Conservation (phyloP, 1,139 yeast species). For the Pichia sp. region DNA sequence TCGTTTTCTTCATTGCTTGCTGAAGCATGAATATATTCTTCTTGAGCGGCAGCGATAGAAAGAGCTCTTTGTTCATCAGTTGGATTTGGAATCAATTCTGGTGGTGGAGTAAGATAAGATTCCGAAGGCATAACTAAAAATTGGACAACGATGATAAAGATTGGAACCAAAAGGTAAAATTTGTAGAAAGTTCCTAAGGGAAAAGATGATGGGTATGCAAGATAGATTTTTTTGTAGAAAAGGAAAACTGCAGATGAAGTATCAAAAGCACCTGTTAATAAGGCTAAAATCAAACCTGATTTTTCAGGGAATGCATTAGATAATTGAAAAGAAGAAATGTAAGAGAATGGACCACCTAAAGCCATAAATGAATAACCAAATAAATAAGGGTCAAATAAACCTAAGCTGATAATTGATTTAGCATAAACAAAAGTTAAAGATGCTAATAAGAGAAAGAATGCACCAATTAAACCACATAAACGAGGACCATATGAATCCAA, state of each 20-base stretch:
- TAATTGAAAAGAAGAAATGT: slow-evolving; percentile 41
- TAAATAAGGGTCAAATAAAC: slow-evolving; percentile 36
- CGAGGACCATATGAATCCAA: slow-evolving; percentile 51
- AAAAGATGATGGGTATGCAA: slow-evolving; percentile 25
- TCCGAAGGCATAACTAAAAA: slow-evolving; percentile 46
- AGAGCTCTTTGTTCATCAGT: slow-evolving; percentile 24
- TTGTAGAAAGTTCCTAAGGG: slow-evolving; percentile 38
- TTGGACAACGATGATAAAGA: slow-evolving; percentile 46
- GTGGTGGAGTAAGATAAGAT: slow-evolving; percentile 37
- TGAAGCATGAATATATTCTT: slow-evolving; percentile 17
- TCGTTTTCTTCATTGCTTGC: slow-evolving; percentile 5
- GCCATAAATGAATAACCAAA: slow-evolving; percentile 40
- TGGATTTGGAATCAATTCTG: slow-evolving; percentile 29
- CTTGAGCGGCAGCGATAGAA: slow-evolving; percentile 25
- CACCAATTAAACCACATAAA: slow-evolving; percentile 47
- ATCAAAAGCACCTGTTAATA: slow-evolving; percentile 74
- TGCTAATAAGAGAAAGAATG: slow-evolving; percentile 39
- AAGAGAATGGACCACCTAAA: slow-evolving; percentile 43
- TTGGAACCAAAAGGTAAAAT: slow-evolving; percentile 44
- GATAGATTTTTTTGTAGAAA: slow-evolving; percentile 42
- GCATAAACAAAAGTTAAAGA: slow-evolving; percentile 36
- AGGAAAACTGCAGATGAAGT: slow-evolving; percentile 55
- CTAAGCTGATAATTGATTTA: slow-evolving; percentile 13
- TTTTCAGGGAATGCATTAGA: slow-evolving; percentile 45
- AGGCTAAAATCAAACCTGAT: slow-evolving; percentile 66